Conservation (phyloP, 371 early-diverging fungal genomes). For the Batkoa obscura region DNA sequence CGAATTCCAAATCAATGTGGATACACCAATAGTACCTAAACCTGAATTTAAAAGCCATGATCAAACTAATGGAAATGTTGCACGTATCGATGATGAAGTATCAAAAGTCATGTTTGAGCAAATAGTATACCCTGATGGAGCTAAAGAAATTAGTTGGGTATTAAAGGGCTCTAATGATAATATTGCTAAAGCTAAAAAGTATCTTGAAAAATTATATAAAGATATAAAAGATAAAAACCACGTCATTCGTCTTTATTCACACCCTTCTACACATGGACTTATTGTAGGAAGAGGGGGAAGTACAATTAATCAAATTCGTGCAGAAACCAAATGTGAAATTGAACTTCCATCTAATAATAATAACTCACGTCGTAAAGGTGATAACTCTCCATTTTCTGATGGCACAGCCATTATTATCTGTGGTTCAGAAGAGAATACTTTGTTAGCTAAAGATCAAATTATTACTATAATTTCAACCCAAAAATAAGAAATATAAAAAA, state of each 20-base stretch:
- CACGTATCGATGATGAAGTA: conserved; percentile 19
- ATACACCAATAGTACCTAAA: conserved; percentile 11
- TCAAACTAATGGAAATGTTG: conserved; percentile 7
- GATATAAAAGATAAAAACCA: conserved; percentile 14
- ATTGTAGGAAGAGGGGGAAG: conserved; percentile 39
- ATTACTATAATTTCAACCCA: conserved; percentile 11
- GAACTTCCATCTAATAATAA: conserved; percentile 24
- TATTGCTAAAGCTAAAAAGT: conserved; percentile 16
- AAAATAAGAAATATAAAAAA: no score
- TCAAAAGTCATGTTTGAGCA: conserved; percentile 10
- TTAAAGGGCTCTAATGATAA: conserved; percentile 20
- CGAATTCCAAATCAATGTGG: conserved; percentile 29
- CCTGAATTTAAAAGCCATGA: conserved; percentile 7
- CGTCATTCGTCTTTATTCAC: conserved; percentile 19
- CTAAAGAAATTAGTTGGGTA: conserved; percentile 17
- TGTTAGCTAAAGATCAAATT: conserved; percentile 21
- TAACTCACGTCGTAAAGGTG: neutral
- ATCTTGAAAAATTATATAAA: conserved; percentile 13
- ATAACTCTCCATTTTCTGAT: neutral
- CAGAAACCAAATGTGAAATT: conserved; percentile 25
- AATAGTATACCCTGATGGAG: conserved; percentile 16
- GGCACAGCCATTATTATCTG: conserved; percentile 18
- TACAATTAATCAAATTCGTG: conserved; percentile 28
- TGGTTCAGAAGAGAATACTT: conserved; percentile 26
- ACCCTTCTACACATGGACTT: conserved; percentile 28